These are phyloP conservation scores for Boletus coccyginus DNA, from an alignment of 768 basidiomycete genomes.

Conservation along the genomic window DNA sequence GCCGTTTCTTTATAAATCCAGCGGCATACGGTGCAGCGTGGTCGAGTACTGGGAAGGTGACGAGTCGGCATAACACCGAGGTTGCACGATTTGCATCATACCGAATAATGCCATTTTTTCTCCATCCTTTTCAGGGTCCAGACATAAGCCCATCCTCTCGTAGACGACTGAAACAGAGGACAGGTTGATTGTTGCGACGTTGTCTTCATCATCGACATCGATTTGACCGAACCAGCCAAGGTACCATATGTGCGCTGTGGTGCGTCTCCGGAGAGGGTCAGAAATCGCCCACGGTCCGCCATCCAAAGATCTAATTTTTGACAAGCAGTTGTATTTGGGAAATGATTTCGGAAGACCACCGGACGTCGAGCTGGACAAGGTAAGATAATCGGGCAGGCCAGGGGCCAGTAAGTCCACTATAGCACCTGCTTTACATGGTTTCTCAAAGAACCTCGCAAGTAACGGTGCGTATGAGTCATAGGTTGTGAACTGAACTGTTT, in stretches of 20 bases:
- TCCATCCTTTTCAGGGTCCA: slow-evolving; percentile 1
- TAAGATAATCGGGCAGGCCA: slow-evolving; percentile 19
- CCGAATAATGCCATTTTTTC: slow-evolving; percentile 4
- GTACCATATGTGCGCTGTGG: not conserved
- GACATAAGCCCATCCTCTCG: not conserved
- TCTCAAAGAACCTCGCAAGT: slow-evolving; percentile 4
- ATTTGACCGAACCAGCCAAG: not conserved
- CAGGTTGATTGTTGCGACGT: not conserved
- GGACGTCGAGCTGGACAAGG: slow-evolving; percentile 19
- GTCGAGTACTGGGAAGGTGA: not conserved
- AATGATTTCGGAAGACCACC: slow-evolving; percentile 15
- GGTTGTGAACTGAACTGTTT: slow-evolving; percentile 11
- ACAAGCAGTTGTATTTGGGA: slow-evolving; percentile 2
- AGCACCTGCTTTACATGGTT: not conserved
- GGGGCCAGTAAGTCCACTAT: slow-evolving; percentile 14
- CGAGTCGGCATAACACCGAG: not conserved
- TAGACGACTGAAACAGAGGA: not conserved
- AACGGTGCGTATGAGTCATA: slow-evolving; percentile 18
- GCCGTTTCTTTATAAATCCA: slow-evolving; percentile 1
- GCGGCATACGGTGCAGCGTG: not conserved
- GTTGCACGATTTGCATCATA: not conserved
- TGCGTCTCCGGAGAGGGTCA: slow-evolving; percentile 1
- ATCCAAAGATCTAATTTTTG: not conserved
- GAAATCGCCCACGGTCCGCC: not conserved
- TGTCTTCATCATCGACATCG: not conserved